A percentile compares a stretch with the other conserved stretches of the same genome.
Evolutionary conservation across 2,329 filamentous ascomycete species (phyloP).

Genomic region (Aspergillus pseudotamarii): DNA sequence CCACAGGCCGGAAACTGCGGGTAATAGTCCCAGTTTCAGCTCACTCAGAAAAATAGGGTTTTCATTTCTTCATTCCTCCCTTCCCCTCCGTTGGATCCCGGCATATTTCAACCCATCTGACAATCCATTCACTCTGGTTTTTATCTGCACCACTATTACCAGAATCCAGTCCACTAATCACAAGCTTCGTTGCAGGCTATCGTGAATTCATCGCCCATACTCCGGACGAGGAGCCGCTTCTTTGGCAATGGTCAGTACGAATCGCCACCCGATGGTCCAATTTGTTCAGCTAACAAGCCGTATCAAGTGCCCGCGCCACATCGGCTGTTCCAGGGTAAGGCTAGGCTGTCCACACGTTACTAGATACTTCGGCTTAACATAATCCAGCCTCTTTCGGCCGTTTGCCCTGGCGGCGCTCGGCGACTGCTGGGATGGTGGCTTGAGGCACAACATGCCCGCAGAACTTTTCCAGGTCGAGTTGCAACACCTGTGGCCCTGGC

Average conservation of each 20-base stretch:
- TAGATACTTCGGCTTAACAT: background rate
- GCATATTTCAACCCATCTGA: no score
- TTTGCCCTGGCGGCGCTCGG: conserved; percentile 2
- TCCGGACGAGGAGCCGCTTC: conserved; percentile 1
- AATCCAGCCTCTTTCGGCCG: background rate
- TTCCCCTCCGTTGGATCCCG: no score
- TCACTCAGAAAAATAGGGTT: background rate
- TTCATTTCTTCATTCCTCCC: background rate
- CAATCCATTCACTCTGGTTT: no score
- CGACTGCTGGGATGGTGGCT: conserved; percentile 6
- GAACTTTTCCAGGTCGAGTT: conserved; percentile 2
- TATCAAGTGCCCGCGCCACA: conserved; percentile 3
- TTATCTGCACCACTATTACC: no score
- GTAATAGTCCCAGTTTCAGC: background rate
- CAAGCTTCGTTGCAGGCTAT: no score
- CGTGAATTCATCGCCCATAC: no score
- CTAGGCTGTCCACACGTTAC: background rate
- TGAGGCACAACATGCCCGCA: conserved; percentile 1
- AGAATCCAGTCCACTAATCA: no score
- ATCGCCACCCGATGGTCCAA: background rate
- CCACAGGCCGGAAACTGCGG: background rate
- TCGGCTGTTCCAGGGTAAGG: conserved; percentile 2
- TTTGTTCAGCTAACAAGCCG: background rate
- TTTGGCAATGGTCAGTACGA: conserved; percentile 3
- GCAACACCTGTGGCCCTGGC: conserved; percentile 6